Evolutionary conservation across 1,284 basidiomycete species (phyloP).

Genomic region (Ustilago shanxiensis): DNA sequence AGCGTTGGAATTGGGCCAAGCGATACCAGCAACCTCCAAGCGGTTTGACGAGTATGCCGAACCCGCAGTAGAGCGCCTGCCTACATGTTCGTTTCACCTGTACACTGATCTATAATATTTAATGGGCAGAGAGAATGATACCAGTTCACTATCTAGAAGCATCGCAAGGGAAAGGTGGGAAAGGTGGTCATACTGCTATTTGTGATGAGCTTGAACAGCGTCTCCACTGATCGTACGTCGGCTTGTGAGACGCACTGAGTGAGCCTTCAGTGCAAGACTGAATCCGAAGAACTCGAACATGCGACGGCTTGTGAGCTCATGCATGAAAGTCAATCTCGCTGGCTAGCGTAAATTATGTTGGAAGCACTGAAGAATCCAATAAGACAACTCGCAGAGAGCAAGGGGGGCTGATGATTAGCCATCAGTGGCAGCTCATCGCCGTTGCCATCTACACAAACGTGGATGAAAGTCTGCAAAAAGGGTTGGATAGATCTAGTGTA

Average conservation of each 20-base stretch:
- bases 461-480: not conserved
- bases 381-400: not conserved
- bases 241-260: not conserved
- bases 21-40: conserved; percentile 43
- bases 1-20: conserved; percentile 51
- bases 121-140: conserved; percentile 1
- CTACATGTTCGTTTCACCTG: not conserved
- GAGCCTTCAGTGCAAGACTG: not conserved
- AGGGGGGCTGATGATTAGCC: not conserved
- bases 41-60: conserved; percentile 35
- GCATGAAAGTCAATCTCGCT: no score
- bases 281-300: no score
- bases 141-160: not conserved
- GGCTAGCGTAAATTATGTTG: no score
- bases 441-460: not conserved
- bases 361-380: no score
- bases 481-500: conserved; percentile 28
- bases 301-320: no score
- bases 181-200: not conserved
- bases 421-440: no score
- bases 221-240: not conserved
- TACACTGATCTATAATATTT: conserved; percentile 1
- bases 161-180: no score
- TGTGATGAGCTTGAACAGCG: not conserved
- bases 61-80: conserved; percentile 12